Evolutionary conservation across 139 green algal genomes (phyloP), one percentile per base, ranked within the genome.

Genomic region (Deuterostichococcus epilithicus): DNA sequence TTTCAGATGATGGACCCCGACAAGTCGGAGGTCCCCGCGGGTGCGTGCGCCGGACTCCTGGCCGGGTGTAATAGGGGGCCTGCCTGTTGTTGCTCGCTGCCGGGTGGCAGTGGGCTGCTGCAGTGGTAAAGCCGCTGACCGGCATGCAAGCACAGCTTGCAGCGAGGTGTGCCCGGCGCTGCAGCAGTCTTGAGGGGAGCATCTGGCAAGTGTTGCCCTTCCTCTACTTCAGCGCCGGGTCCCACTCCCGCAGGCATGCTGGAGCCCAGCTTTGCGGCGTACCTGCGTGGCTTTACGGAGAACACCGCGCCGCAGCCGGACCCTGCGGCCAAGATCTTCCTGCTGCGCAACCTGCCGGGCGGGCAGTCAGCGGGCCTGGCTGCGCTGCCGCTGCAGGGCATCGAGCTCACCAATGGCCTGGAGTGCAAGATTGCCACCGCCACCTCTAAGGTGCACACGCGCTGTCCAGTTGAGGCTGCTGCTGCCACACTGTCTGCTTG

Each of bases 371-470:
- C 47, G 32, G 42, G 30, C 8, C 59, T 44, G 59, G 60, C 23
- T 60, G 52, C 18, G 1, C 60, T 38, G 34, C 28, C 36, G 36
- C 76, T 88, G 45, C 35, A 76, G 8, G 77, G 77, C 18, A 80
- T 88, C 30, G 45, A 80, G 15, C 73, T 92, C 28, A 68, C 81
- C 26, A 98, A 98, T 68, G 93, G 95, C 0, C 90, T 98, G 34
- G 95, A 98, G 87, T 98, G 94, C 94, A 98, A 98, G 84, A 87
- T 97, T 34, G 81, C 85, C 71, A 93, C 87, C 78, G 71, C 59
- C 35, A 92, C 80, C 28, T 87, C 68, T 52, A 94, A 94, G 85
- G 87, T 89, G 59, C 2, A 80, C 37, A 3, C 36, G 23, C 18
- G 10, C 8, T 28, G 18, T 5, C 18, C 10, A 30, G n/a, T n/a